These are phyloP conservation scores for Dillenia suffruticosa DNA, from an alignment of 164 flowering plant genomes.

Conservation along the genomic window DNA sequence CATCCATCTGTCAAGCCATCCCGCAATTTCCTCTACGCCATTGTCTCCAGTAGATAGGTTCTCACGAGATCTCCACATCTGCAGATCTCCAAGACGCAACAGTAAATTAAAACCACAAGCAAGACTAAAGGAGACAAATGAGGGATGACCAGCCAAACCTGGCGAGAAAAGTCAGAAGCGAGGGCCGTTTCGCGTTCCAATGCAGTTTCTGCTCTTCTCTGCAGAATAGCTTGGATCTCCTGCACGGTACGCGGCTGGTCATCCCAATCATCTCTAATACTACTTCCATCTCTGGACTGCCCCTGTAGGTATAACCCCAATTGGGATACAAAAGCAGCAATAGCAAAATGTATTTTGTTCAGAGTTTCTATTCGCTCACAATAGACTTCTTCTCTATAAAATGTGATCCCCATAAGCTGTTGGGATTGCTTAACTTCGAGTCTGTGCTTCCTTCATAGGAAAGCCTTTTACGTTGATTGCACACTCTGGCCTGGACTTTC, in stretches of 20 bases:
- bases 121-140: not conserved
- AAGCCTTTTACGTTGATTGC: constrained; percentile 54
- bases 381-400: constrained; percentile 47
- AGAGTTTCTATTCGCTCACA: constrained; percentile 22
- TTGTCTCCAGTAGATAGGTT: constrained; percentile 47
- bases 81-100: not conserved
- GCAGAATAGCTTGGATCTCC: constrained; percentile 75
- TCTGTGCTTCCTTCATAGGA: constrained; percentile 44
- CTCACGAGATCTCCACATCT: constrained; percentile 60
- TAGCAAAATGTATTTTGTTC: not conserved
- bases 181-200: constrained; percentile 56
- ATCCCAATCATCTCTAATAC: constrained; percentile 69
- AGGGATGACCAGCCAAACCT: constrained; percentile 34
- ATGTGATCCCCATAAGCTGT: constrained; percentile 49
- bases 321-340: not conserved
- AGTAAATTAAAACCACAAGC: not conserved
- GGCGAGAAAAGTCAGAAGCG: constrained; percentile 69
- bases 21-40: constrained; percentile 50
- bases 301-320: constrained; percentile 1
- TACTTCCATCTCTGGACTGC: constrained; percentile 74
- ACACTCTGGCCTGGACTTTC: constrained; percentile 65
- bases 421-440: constrained; percentile 43
- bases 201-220: constrained; percentile 58
- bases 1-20: constrained; percentile 74
- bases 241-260: constrained; percentile 66